These are phyloP conservation scores for Cladorrhinum sp. DNA, from an alignment of 2,329 filamentous ascomycete species.

Conservation along the genomic window DNA sequence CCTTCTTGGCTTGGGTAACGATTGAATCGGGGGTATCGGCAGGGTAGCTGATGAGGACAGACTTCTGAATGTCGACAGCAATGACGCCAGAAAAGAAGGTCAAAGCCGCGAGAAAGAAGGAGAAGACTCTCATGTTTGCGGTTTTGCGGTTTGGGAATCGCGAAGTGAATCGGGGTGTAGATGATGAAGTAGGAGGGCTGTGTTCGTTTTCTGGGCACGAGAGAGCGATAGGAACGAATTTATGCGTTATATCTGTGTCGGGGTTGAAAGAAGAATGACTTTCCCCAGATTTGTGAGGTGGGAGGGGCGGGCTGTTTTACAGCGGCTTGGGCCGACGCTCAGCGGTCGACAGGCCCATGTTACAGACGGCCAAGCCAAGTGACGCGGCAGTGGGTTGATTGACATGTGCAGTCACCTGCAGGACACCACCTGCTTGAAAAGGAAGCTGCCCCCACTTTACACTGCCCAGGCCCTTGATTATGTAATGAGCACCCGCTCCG, in stretches of 20 bases:
- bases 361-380: slow-evolving; percentile 1
- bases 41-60: slow-evolving; percentile 76
- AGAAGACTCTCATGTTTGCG: slow-evolving; percentile 60
- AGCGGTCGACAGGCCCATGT: slow-evolving; percentile 4
- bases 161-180: not conserved
- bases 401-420: not conserved
- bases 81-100: slow-evolving; percentile 56
- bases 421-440: not conserved
- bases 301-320: not conserved
- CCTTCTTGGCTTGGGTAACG: slow-evolving; percentile 67
- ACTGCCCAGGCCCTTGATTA: not conserved
- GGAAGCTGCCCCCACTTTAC: not conserved
- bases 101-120: slow-evolving; percentile 53
- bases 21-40: slow-evolving; percentile 64
- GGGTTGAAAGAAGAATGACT: slow-evolving; percentile 1
- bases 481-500: slow-evolving; percentile 8
- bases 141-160: not conserved
- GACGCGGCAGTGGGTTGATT: not conserved
- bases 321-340: not conserved
- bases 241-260: not conserved
- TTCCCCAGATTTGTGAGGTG: not conserved
- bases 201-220: not conserved
- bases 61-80: slow-evolving; percentile 65
- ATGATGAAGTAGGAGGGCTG: not conserved
- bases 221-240: not conserved